Evolutionary conservation across 345 rosid genomes (phyloP).

Genomic region (Eucalyptus marginata): DNA sequence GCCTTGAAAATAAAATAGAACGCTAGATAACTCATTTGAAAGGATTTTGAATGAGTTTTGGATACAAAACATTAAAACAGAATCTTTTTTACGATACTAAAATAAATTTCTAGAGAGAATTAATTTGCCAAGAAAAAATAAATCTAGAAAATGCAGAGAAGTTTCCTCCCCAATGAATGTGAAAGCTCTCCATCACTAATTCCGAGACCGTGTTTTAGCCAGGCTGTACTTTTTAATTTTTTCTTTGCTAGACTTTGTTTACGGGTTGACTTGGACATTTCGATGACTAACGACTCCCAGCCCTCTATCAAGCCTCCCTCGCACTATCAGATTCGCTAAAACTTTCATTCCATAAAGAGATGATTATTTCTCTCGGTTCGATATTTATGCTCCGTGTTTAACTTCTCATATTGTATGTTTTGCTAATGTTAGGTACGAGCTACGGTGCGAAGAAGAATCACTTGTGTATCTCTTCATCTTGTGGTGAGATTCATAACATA

Average conservation of each 20-base stretch:
- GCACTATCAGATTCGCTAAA: accelerated
- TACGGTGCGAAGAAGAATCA: accelerated
- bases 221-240: too few relatives aligned
- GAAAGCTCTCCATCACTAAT: too few relatives aligned
- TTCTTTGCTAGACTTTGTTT: background rate
- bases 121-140: too few relatives aligned
- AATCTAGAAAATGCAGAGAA: too few relatives aligned
- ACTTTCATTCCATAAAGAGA: background rate
- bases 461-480: accelerated
- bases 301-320: background rate
- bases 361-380: background rate
- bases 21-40: accelerated
- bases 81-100: too few relatives aligned
- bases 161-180: too few relatives aligned
- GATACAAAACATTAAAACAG: too few relatives aligned
- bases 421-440: accelerated
- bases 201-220: too few relatives aligned
- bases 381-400: accelerated
- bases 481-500: background rate
- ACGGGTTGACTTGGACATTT: too few relatives aligned
- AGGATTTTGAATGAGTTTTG: too few relatives aligned
- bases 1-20: too few relatives aligned
- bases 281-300: background rate
- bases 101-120: too few relatives aligned
- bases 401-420: background rate